Evolutionary conservation across 2,329 filamentous ascomycete species (phyloP).

Genomic region (Plectosphaerella cucumerina): DNA sequence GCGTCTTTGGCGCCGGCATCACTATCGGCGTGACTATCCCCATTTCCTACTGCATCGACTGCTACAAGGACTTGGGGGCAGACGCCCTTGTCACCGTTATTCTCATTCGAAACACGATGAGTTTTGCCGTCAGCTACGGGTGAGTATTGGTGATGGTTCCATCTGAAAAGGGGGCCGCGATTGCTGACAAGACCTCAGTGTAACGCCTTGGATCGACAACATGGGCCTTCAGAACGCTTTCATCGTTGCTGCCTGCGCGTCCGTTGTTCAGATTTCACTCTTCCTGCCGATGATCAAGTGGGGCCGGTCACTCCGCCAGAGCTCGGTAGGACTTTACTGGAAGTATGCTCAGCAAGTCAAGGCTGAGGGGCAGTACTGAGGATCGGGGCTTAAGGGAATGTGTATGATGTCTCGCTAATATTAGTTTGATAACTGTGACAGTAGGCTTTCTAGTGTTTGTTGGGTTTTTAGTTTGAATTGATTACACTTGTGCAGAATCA

Average conservation of each 20-base stretch:
- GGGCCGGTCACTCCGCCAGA: not conserved
- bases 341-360: too few species aligned
- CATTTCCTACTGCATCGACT: conserved; percentile 36
- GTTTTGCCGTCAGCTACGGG: conserved; percentile 29
- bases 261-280: not conserved
- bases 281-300: conserved; percentile 5
- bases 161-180: not conserved
- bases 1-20: conserved; percentile 25
- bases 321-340: too few species aligned
- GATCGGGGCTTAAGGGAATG: too few species aligned
- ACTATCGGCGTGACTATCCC: conserved; percentile 30
- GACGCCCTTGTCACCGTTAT: conserved; percentile 35
- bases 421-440: too few species aligned
- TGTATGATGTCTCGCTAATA: too few species aligned
- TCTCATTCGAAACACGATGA: conserved; percentile 32
- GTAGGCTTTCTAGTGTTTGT: too few species aligned
- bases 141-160: conserved; percentile 14
- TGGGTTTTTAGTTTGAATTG: too few species aligned
- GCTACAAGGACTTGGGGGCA: conserved; percentile 33
- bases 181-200: not conserved
- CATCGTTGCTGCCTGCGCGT: conserved; percentile 2
- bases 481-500: too few species aligned
- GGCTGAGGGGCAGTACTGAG: too few species aligned
- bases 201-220: conserved; percentile 5
- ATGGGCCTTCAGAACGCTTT: conserved; percentile 5